Conservation (phyloP, 148 eudicot species). For the Polygonum maritimum region DNA sequence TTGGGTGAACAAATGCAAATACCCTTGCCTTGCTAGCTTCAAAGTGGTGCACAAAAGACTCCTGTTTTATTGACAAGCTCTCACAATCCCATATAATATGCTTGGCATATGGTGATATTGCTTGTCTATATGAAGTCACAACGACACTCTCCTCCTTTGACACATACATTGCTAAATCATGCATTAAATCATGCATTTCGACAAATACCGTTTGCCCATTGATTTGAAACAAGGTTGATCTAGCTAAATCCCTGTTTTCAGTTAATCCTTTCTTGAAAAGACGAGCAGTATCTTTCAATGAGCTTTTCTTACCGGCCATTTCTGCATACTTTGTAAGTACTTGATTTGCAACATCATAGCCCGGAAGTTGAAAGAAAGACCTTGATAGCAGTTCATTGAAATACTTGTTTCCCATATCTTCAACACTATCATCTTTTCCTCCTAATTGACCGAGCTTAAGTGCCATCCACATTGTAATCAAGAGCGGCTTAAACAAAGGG, state of each 20-base stretch:
- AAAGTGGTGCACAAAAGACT: background rate
- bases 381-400: slow-evolving; percentile 13
- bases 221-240: background rate
- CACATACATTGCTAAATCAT: background rate
- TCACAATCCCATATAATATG: background rate
- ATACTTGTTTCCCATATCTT: slow-evolving; percentile 11
- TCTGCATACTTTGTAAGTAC: background rate
- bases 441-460: background rate
- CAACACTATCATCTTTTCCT: slow-evolving; percentile 6
- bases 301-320: background rate
- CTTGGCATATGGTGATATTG: background rate
- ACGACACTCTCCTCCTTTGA: background rate
- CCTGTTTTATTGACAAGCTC: slow-evolving; percentile 1
- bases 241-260: background rate
- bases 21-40: background rate
- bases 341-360: background rate
- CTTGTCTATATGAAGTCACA: background rate
- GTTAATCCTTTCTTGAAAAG: background rate
- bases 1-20: background rate
- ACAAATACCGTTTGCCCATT: background rate
- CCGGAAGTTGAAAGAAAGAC: slow-evolving; percentile 14
- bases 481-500: background rate
- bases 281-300: background rate
- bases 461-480: slow-evolving; percentile 22
- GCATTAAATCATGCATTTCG: slow-evolving; percentile 6